Evolutionary conservation across 108 stramenopile genomes (phyloP), one percentile per base, ranked within the genome.

Genomic region (Nitzschia putrida): DNA sequence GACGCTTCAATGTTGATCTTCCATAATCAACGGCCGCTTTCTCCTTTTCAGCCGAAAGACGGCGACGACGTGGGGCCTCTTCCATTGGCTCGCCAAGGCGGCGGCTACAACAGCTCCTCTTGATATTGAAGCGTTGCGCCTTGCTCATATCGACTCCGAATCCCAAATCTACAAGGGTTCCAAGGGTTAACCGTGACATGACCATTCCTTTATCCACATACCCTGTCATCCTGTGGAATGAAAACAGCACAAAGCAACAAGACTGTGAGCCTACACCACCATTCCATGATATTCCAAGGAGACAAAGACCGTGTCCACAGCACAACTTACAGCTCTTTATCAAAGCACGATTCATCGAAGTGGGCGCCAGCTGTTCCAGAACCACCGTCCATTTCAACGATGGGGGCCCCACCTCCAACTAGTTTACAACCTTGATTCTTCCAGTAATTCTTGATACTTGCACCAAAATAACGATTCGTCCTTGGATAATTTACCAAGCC

Each of bases 341-440:
- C 55, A 49, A 78, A 69, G 39, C 70, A 68, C 0, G 18, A 55
- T 40, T 78, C 81, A 29, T 78, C 77, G 71, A 75, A 82, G 44
- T 82, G 81, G 23, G 51, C 53, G 21, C 67, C 59, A 16, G 49
- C 64, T 5, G 81, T 78, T 8, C 73, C 77, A 0, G 24, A 13
- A 16, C 61, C 74, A 26, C 56, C 61, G 47, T 75, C 64, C 12
- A 42, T 64, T 51, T 76, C 74, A 14, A 75, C 25, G 2, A 69
- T 73, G 5, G 66, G 47, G 47, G 47, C 47, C 1, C 47, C 47
- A 49, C n/a, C 14, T 18, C 47, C 3, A 49, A 3, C n/a, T 5
- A 2, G 6, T n/a, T n/a, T n/a, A n/a, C 47, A 49, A 49, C 47
- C 47, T 6, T 49, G 47, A 3, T 16, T 18, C 18, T 16, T 18